Conservation (phyloP, 2,329 filamentous ascomycete species). For the Ophiostoma tasmaniense region DNA sequence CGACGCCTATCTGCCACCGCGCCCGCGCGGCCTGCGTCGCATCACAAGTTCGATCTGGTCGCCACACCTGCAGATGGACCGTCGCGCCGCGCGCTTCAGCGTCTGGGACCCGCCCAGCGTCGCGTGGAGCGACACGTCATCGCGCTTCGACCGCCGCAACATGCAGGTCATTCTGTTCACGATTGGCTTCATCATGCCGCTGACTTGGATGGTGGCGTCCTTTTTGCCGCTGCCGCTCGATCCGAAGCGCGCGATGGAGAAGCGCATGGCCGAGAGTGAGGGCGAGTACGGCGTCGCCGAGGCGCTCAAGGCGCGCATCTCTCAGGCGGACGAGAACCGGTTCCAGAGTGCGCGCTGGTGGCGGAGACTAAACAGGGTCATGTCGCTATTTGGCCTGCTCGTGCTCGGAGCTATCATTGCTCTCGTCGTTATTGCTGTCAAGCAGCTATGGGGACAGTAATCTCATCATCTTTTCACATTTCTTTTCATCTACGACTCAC, state of each 20-base stretch:
- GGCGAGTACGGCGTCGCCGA: slow-evolving; percentile 33
- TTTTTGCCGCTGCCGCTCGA: slow-evolving; percentile 61
- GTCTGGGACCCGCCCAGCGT: slow-evolving; percentile 68
- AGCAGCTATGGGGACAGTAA: slow-evolving; percentile 37
- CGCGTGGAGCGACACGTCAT: slow-evolving; percentile 53
- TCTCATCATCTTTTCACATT: neutral
- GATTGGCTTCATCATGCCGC: slow-evolving; percentile 67
- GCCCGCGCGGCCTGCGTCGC: slow-evolving; percentile 33
- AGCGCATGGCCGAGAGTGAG: slow-evolving; percentile 33
- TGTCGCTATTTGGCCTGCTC: slow-evolving; percentile 48
- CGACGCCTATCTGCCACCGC: slow-evolving; percentile 23
- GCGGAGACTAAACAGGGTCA: slow-evolving; percentile 50
- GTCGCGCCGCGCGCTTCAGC: slow-evolving; percentile 48
- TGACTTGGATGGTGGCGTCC: slow-evolving; percentile 72
- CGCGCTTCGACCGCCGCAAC: slow-evolving; percentile 57
- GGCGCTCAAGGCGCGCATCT: slow-evolving; percentile 29
- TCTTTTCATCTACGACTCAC: neutral
- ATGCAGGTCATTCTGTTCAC: slow-evolving; percentile 68
- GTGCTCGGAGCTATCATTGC: slow-evolving; percentile 45
- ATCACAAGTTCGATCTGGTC: slow-evolving; percentile 60
- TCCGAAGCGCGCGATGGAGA: slow-evolving; percentile 43
- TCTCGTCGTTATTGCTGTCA: slow-evolving; percentile 44
- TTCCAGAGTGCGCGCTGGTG: slow-evolving; percentile 51
- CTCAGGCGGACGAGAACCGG: slow-evolving; percentile 35
- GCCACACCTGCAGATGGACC: slow-evolving; percentile 60